Percentiles rank a stretch among this genome's conserved stretches.
Conservation (phyloP, 2,329 filamentous ascomycete species). For the Chaetomiaceae sp. region DNA sequence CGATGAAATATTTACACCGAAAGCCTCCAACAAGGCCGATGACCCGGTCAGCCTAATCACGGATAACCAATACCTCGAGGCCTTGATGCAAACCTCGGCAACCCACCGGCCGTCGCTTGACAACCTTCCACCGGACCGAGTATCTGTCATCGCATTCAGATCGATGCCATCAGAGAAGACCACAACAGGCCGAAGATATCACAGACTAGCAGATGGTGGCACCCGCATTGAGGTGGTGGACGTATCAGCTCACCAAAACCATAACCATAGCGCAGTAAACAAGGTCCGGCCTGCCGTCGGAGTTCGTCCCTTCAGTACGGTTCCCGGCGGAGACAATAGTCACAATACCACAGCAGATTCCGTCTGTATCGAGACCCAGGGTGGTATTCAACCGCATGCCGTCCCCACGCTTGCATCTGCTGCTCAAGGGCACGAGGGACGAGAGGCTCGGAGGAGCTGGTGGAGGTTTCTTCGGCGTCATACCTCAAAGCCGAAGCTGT, state of each 20-base stretch:
- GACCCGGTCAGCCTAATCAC: not conserved
- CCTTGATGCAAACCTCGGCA: conserved; percentile 1
- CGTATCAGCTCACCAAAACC: conserved; percentile 5
- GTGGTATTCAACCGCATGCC: too few species aligned
- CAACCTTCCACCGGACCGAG: not conserved
- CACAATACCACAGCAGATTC: too few species aligned
- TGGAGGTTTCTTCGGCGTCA: not conserved
- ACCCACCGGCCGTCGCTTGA: conserved; percentile 1
- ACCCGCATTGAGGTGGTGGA: conserved; percentile 11
- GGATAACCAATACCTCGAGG: not conserved
- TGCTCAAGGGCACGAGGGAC: not conserved
- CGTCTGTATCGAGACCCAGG: too few species aligned
- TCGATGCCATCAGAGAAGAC: too few species aligned
- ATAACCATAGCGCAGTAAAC: conserved; percentile 11
- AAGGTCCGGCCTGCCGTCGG: conserved; percentile 17
- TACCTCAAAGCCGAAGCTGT: not conserved
- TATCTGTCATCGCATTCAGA: not conserved
- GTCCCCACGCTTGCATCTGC: not conserved
- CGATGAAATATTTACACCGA: not conserved
- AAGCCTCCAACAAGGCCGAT: not conserved
- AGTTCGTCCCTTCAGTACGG: not conserved
- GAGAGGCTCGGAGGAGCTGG: not conserved
- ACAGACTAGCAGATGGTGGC: conserved; percentile 8
- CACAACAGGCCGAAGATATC: conserved; percentile 12
- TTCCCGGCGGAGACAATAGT: too few species aligned